These are phyloP conservation scores for Malassezia caprae DNA, from an alignment of 1,284 basidiomycete species.

Conservation along the genomic window DNA sequence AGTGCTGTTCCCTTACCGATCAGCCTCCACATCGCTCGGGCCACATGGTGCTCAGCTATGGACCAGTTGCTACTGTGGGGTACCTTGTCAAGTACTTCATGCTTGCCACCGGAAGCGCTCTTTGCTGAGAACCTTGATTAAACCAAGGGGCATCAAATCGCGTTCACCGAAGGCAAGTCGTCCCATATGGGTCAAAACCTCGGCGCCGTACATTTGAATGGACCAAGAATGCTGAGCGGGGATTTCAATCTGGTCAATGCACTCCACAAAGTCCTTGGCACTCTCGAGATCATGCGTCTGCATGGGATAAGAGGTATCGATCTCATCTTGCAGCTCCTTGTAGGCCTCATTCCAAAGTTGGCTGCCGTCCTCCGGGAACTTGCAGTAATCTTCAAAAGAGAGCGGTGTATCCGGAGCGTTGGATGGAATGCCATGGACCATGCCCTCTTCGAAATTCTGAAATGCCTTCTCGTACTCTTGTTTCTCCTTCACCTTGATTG, in stretches of 20 bases:
- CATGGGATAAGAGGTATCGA: not conserved
- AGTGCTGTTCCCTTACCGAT: no score
- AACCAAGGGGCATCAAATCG: not conserved
- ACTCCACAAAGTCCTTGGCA: not conserved
- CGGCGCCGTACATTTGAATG: not conserved
- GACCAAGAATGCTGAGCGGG: not conserved
- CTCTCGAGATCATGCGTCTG: not conserved
- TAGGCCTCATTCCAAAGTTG: not conserved
- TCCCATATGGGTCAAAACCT: not conserved
- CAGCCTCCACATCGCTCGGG: not conserved
- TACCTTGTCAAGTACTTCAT: not conserved
- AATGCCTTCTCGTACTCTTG: not conserved
- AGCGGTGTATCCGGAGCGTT: not conserved
- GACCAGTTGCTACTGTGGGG: no score
- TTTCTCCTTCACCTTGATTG: not conserved
- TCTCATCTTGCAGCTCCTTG: not conserved
- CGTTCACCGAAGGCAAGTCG: not conserved
- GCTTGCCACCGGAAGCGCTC: slow-evolving; percentile 4
- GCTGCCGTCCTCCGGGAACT: not conserved
- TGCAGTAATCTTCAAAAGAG: not conserved
- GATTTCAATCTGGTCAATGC: not conserved
- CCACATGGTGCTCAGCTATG: not conserved
- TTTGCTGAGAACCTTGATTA: not conserved
- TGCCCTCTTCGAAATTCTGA: not conserved
- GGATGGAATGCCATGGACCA: no score